Percentiles rank a stretch among this genome's conserved stretches.
Evolutionary conservation across 2,329 filamentous ascomycete species (phyloP).

Genomic region (Verticillium zaregamsianum): DNA sequence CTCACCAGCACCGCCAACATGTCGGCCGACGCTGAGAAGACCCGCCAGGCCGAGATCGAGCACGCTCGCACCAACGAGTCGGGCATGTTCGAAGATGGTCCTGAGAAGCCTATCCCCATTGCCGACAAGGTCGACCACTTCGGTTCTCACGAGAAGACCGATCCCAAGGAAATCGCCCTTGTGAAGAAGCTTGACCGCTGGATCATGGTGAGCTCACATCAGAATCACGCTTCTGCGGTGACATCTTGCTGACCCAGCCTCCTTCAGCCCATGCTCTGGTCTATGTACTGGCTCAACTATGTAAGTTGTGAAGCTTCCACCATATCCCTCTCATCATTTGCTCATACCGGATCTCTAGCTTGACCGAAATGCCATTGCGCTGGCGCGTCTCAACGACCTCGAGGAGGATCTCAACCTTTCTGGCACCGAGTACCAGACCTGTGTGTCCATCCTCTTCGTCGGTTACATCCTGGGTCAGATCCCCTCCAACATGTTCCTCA

Average conservation of each 20-base stretch:
- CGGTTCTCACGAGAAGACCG: conserved; percentile 33
- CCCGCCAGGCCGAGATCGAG: not conserved
- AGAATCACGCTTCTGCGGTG: not conserved
- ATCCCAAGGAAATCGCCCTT: conserved; percentile 34
- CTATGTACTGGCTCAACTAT: conserved; percentile 14
- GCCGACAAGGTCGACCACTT: conserved; percentile 27
- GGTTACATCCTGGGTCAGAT: conserved; percentile 18
- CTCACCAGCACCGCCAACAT: not conserved
- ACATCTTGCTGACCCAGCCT: not conserved
- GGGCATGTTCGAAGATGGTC: conserved; percentile 12
- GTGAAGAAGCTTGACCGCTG: conserved; percentile 34
- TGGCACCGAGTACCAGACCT: conserved; percentile 24
- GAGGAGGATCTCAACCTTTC: conserved; percentile 17
- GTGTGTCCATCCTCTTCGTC: conserved; percentile 29
- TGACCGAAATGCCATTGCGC: conserved; percentile 13
- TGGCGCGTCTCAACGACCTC: conserved; percentile 16
- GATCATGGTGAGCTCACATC: conserved; percentile 25
- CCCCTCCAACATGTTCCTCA: conserved; percentile 14
- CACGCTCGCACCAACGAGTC: conserved; percentile 4
- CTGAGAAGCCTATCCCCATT: conserved; percentile 14
- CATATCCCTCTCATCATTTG: no score
- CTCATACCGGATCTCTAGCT: not conserved
- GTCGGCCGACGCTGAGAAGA: not conserved
- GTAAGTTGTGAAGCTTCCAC: conserved; percentile 6
- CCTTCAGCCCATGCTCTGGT: conserved; percentile 14